phyloP scores from a whole-genome alignment of 2,329 filamentous ascomycete species.

The Xylariaceae sp. region DNA sequence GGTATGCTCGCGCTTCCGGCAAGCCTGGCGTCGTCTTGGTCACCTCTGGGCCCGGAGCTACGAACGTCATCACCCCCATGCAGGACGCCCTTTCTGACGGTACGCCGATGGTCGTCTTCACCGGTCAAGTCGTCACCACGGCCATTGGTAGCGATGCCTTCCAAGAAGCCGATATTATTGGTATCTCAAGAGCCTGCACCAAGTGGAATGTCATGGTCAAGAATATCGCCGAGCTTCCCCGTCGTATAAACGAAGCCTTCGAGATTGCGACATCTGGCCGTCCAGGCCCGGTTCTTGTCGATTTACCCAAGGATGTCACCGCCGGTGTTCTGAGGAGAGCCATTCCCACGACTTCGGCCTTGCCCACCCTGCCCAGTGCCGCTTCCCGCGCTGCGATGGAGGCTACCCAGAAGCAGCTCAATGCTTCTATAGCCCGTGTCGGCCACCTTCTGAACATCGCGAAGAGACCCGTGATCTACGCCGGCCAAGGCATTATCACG shows the following conservation, averaged over 20 bases:
- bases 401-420: conserved; percentile 5
- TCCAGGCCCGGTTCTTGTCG: conserved; percentile 6
- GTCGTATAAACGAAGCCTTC: conserved; percentile 10
- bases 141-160: conserved; percentile 55
- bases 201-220: conserved; percentile 33
- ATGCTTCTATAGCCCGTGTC: conserved; percentile 1
- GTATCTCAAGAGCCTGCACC: conserved; percentile 31
- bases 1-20: conserved; percentile 84
- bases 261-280: conserved; percentile 6
- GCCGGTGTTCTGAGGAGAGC: conserved; percentile 6
- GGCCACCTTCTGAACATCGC: conserved; percentile 6
- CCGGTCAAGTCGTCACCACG: conserved; percentile 82
- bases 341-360: conserved; percentile 4
- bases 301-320: conserved; percentile 9
- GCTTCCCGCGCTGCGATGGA: conserved; percentile 6
- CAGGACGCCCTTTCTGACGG: conserved; percentile 94
- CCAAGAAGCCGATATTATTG: conserved; percentile 6
- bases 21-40: conserved; percentile 94
- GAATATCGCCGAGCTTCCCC: conserved; percentile 6
- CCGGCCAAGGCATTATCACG: conserved; percentile 7
- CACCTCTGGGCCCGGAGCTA: conserved; percentile 92
- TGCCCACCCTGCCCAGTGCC: conserved; percentile 3
- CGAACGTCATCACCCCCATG: conserved; percentile 94
- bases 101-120: conserved; percentile 93
- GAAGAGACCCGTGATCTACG: conserved; percentile 7